Evolutionary conservation across 2,329 filamentous ascomycete genomes (phyloP).

Genomic region (Colletotrichum sansevieriae): DNA sequence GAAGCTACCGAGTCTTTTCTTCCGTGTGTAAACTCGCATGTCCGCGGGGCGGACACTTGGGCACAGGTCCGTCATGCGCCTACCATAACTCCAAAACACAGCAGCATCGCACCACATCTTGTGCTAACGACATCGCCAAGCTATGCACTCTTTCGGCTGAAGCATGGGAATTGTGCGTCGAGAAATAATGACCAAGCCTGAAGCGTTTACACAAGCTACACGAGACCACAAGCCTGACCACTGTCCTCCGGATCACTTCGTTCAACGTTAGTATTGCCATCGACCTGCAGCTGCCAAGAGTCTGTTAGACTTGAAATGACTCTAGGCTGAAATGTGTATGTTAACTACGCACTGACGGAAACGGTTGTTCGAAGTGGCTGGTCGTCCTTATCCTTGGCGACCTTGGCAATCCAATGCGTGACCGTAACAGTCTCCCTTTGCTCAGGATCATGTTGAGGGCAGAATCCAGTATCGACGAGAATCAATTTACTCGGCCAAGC

Average conservation of each 20-base stretch:
- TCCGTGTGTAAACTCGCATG: not conserved
- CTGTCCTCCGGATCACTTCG: not conserved
- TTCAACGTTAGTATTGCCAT: not conserved
- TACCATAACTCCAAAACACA: not conserved
- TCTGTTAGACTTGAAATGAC: no score
- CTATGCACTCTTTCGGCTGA: not conserved
- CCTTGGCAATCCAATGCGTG: conserved; percentile 4
- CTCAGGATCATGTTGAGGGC: no score
- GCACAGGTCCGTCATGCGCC: not conserved
- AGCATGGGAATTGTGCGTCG: not conserved
- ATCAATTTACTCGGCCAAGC: no score
- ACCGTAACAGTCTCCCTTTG: no score
- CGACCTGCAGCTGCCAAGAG: conserved; percentile 1
- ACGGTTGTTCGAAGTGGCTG: not conserved
- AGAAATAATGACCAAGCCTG: not conserved
- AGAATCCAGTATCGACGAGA: no score
- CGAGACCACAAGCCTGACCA: not conserved
- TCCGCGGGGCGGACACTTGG: not conserved
- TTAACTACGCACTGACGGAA: not conserved
- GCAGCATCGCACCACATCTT: conserved; percentile 14
- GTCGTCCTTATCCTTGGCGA: not conserved
- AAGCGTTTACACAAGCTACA: not conserved
- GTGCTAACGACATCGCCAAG: conserved; percentile 1
- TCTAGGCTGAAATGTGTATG: not conserved
- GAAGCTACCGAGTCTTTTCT: no score